Conservation (phyloP, 306 rosid species). For the Senna tora region DNA sequence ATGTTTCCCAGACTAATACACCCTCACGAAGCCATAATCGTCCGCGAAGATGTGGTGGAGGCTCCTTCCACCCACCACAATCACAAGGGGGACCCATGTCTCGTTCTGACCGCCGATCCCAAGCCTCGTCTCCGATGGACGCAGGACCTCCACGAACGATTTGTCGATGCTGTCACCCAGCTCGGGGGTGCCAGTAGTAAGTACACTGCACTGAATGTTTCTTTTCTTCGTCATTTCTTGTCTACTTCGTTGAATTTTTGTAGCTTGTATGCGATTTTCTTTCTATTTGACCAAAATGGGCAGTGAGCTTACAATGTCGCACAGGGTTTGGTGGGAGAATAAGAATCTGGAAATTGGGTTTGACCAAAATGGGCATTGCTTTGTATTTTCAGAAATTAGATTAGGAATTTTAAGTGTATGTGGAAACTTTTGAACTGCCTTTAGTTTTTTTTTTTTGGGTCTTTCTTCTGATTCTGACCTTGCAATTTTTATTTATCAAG, state of each 20-base stretch:
- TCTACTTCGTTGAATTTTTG: background rate
- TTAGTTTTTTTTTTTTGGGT: background rate
- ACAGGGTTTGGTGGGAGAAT: background rate
- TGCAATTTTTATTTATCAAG: background rate
- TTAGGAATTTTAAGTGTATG: background rate
- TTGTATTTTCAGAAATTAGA: background rate
- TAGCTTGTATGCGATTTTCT: background rate
- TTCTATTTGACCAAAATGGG: background rate
- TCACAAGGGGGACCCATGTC: slow-evolving; percentile 75
- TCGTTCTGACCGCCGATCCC: slow-evolving; percentile 92
- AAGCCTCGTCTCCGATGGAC: slow-evolving; percentile 99
- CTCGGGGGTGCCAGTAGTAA: slow-evolving; percentile 89
- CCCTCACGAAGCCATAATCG: slow-evolving; percentile 40
- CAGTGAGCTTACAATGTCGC: background rate
- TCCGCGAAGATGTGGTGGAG: slow-evolving; percentile 53
- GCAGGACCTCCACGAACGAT: slow-evolving; percentile 91
- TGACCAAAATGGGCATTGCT: background rate
- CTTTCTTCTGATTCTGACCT: background rate
- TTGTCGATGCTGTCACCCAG: slow-evolving; percentile 94
- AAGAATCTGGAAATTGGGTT: background rate
- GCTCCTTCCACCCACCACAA: slow-evolving; percentile 39
- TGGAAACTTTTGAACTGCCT: background rate
- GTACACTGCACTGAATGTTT: background rate
- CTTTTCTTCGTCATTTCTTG: slow-evolving; percentile 6
- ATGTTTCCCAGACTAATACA: slow-evolving; percentile 65